Percentiles rank a stretch among this genome's conserved stretches.
These are phyloP conservation scores for Rauvolfia tetraphylla DNA, from an alignment of 257 asterid species.

Conservation along the genomic window DNA sequence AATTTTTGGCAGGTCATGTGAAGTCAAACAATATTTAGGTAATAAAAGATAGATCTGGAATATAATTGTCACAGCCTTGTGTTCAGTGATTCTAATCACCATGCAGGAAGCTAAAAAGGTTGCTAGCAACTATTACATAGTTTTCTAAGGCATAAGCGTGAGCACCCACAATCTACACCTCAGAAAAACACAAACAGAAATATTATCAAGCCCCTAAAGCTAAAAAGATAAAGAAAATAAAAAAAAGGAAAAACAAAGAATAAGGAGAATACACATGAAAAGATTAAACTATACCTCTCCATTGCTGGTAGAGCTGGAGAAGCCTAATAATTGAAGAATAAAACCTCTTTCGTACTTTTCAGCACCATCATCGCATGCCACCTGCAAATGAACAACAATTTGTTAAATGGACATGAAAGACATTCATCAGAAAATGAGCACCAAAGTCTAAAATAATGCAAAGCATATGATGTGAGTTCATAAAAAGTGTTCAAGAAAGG, in stretches of 20 bases:
- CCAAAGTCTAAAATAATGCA: conserved; percentile 9
- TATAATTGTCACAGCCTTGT: not conserved
- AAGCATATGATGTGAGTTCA: not conserved
- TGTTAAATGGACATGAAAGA: conserved; percentile 8
- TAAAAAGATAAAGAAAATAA: too few relatives aligned
- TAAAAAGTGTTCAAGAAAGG: not conserved
- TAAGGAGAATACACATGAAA: not conserved
- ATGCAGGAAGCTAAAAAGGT: not conserved
- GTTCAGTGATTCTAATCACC: not conserved
- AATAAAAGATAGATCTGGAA: not conserved
- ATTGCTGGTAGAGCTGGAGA: conserved; percentile 37
- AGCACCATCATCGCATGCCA: conserved; percentile 72
- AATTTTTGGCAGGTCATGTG: not conserved
- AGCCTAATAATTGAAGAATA: conserved; percentile 64
- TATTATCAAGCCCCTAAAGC: not conserved
- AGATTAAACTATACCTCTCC: conserved; percentile 46
- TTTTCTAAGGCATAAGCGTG: not conserved
- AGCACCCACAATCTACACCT: too few relatives aligned
- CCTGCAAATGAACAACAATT: conserved; percentile 47
- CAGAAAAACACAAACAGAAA: not conserved
- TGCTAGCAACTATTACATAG: not conserved
- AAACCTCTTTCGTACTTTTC: conserved; percentile 77
- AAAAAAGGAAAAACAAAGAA: not conserved
- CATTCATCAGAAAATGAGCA: not conserved
- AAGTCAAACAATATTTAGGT: not conserved